Base-by-base conservation (phyloP, 179 eudicot species). In the Gypsophila paniculata region DNA sequence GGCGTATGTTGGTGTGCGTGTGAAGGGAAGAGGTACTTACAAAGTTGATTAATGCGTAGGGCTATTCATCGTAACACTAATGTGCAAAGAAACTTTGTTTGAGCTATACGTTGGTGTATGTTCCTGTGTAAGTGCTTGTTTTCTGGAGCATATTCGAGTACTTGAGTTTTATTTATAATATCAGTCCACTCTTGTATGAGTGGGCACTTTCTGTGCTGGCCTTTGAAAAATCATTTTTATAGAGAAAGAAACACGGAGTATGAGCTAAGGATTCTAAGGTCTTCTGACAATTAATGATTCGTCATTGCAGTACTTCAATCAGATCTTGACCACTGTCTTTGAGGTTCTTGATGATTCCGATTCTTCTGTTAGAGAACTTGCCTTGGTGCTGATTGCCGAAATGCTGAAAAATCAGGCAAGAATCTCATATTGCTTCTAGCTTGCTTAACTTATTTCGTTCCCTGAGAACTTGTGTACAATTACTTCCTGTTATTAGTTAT, bases 331-430 rank as follows among this genome's bases (percentile, higher is more conserved):
- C 6, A 83, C 80, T 62, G 89, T 88, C 55, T 96, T 91, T 70
- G 97, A 94, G 80, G 85, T 85, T 34, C 79, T 94, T 77, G 97
- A 89, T 78, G 89, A 85, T 77, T 78, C 90, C 19, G 96, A 91
- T 71, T 78, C 95, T 61, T 85, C 92, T 61, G 79, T 82, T 70
- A 76, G 85, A 51, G 97, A 94, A 72, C 86, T 85, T 71, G 82
- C 89, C 65, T 83, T 90, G 42, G 80, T 80, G 2, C 81, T 94
- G 79, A 86, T 90, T 73, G 81, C 79, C 77, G 97, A 94, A 81
- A 94, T 94, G 95, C 86, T 94, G 73, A 91, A 84, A 79, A 88
- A 90, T 80, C 99, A 94, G 99, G 97, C 88, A 25, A 61, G 55
- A 23, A 17, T 22, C 64, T 79, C 23, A 11, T 29, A 11, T 17